Evolutionary conservation across 2,329 filamentous ascomycete species (phyloP).

Genomic region (Harringtonia lauricola): DNA sequence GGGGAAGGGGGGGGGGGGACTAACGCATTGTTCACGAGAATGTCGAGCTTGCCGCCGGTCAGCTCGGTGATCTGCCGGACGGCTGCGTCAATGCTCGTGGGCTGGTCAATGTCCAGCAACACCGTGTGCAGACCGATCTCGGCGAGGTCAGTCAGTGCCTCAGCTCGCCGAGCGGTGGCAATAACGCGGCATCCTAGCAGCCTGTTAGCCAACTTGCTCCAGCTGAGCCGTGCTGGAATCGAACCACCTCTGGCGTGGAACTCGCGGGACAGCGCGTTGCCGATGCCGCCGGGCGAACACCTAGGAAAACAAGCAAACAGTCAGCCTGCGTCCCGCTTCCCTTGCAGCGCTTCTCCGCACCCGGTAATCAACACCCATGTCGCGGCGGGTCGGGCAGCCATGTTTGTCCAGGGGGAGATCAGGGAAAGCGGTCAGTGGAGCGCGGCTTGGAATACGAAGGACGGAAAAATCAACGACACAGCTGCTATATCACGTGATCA

Average conservation of each 20-base stretch:
- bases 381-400: not conserved
- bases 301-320: not conserved
- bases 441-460: no score
- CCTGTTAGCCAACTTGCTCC: not conserved
- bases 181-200: constrained; percentile 26
- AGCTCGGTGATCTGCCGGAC: constrained; percentile 20
- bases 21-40: constrained; percentile 49
- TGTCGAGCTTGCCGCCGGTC: constrained; percentile 36
- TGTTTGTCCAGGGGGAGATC: no score
- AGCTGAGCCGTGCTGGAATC: no score
- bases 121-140: constrained; percentile 16
- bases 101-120: constrained; percentile 18
- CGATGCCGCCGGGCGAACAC: constrained; percentile 22
- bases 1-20: constrained; percentile 6
- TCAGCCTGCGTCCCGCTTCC: not conserved
- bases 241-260: constrained; percentile 18
- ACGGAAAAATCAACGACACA: no score
- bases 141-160: constrained; percentile 18
- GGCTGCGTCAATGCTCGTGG: constrained; percentile 18
- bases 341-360: no score
- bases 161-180: constrained; percentile 24
- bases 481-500: no score
- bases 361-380: not conserved
- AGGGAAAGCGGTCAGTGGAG: no score
- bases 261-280: constrained; percentile 19